phyloP scores from a whole-genome alignment of 2,329 filamentous ascomycete species.

The Fusarium praegraminearum region DNA sequence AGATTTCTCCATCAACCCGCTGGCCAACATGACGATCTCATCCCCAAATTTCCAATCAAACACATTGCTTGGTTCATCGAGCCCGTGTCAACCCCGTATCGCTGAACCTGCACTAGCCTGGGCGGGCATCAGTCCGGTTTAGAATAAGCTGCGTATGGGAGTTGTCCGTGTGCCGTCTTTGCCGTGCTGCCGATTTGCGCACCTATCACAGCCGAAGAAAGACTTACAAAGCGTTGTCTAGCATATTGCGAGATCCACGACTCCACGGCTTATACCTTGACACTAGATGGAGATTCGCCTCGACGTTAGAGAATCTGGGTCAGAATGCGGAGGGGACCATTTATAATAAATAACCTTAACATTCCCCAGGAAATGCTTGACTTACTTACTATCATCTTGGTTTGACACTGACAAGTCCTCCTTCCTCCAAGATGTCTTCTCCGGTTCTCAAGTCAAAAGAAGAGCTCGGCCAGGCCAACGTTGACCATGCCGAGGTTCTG shows the following conservation, averaged over 20 bases:
- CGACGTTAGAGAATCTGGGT: slow-evolving; percentile 3
- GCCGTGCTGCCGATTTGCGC: slow-evolving; percentile 20
- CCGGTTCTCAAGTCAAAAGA: slow-evolving; percentile 15
- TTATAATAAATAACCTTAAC: slow-evolving; percentile 19
- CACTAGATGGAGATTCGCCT: not conserved
- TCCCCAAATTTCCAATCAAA: slow-evolving; percentile 1
- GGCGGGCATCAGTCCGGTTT: slow-evolving; percentile 7
- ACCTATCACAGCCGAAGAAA: slow-evolving; percentile 6
- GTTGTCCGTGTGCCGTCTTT: slow-evolving; percentile 7
- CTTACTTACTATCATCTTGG: not conserved
- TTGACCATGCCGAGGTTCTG: slow-evolving; percentile 24
- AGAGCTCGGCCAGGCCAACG: slow-evolving; percentile 21
- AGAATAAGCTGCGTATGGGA: not conserved
- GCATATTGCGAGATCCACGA: not conserved
- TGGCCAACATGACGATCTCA: not conserved
- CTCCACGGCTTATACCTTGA: slow-evolving; percentile 1
- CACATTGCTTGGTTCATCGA: not conserved
- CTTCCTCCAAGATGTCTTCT: slow-evolving; percentile 10
- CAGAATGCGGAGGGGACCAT: slow-evolving; percentile 4
- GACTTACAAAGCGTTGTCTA: not conserved
- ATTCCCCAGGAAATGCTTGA: slow-evolving; percentile 1
- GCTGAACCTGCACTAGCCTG: slow-evolving; percentile 2
- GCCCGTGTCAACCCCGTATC: not conserved
- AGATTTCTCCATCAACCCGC: not conserved
- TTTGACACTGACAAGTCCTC: not conserved